Evolutionary conservation across 2,329 filamentous ascomycete species (phyloP).

Genomic region (Talaromyces sp.): DNA sequence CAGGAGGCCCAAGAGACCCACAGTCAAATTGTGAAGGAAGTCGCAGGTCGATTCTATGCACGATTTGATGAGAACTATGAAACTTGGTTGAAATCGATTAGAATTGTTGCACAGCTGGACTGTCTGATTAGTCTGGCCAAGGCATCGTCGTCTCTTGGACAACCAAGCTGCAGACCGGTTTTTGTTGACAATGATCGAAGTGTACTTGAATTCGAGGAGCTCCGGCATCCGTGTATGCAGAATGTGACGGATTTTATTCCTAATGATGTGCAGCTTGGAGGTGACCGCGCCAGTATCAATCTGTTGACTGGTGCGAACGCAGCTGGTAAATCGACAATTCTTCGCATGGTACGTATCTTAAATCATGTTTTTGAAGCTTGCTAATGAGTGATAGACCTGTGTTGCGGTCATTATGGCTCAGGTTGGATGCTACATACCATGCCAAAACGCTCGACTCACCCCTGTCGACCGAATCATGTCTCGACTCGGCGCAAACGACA

Average conservation of each 20-base stretch:
- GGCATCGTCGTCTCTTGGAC: conserved; percentile 74
- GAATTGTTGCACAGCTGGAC: conserved; percentile 85
- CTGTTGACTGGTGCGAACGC: conserved; percentile 94
- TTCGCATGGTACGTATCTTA: conserved; percentile 69
- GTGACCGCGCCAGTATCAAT: conserved; percentile 74
- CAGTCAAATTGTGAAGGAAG: conserved; percentile 81
- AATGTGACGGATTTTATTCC: conserved; percentile 92
- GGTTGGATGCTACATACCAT: conserved; percentile 88
- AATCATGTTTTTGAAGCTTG: background rate
- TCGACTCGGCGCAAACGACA: conserved; percentile 92
- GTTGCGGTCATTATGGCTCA: conserved; percentile 97
- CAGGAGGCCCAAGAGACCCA: conserved; percentile 95
- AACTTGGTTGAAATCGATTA: conserved; percentile 83
- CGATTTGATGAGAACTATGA: conserved; percentile 84
- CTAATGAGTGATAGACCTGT: conserved; percentile 61
- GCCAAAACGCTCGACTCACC: conserved; percentile 73
- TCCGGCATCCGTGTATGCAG: conserved; percentile 93
- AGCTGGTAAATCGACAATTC: conserved; percentile 91
- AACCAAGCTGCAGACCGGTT: conserved; percentile 80
- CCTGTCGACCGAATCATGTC: conserved; percentile 98
- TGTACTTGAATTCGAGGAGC: conserved; percentile 83
- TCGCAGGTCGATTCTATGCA: conserved; percentile 73
- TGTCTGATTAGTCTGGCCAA: conserved; percentile 91
- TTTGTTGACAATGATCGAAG: conserved; percentile 83
- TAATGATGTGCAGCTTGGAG: conserved; percentile 85